Evolutionary conservation across 106 monocot species (phyloP).

Genomic region (Hemerocallis citrina): DNA sequence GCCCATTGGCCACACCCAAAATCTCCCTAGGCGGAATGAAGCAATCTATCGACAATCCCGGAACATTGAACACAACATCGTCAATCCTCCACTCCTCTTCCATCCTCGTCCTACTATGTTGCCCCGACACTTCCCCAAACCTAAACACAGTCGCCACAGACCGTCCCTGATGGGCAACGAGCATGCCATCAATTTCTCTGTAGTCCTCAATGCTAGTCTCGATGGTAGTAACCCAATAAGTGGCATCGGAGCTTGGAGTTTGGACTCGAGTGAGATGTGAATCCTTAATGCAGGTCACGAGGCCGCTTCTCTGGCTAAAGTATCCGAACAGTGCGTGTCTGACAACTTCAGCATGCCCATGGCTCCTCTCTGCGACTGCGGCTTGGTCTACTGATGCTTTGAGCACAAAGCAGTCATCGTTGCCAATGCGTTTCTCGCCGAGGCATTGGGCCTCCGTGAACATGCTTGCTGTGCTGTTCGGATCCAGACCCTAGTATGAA

Average conservation of each 20-base stretch:
- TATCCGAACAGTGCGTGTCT: constrained; percentile 42
- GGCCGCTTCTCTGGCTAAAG: constrained; percentile 51
- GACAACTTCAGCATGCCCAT: constrained; percentile 39
- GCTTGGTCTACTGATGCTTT: constrained; percentile 21
- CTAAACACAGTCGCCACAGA: constrained; percentile 30
- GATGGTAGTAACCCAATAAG: constrained; percentile 52
- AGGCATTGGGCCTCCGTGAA: constrained; percentile 34
- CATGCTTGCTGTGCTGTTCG: constrained; percentile 33
- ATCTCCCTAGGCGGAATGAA: constrained; percentile 44
- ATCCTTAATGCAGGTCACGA: constrained; percentile 42
- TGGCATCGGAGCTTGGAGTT: constrained; percentile 6
- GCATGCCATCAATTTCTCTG: constrained; percentile 25
- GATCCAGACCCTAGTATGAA: constrained; percentile 36
- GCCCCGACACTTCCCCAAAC: constrained; percentile 13
- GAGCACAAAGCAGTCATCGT: constrained; percentile 48
- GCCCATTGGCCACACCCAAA: too few species aligned
- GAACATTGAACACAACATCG: constrained; percentile 43
- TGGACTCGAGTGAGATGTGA: constrained; percentile 38
- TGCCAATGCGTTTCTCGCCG: constrained; percentile 37
- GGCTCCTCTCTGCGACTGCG: constrained; percentile 15
- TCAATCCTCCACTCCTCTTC: constrained; percentile 51
- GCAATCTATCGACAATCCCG: constrained; percentile 34
- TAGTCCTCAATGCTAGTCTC: constrained; percentile 35
- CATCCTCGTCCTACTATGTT: constrained; percentile 19
- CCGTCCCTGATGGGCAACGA: constrained; percentile 34